A percentile compares a stretch with the other conserved stretches of the same genome.
phyloP scores from a whole-genome alignment of 1,284 basidiomycete species.

The Singerocomus inundabilis region DNA sequence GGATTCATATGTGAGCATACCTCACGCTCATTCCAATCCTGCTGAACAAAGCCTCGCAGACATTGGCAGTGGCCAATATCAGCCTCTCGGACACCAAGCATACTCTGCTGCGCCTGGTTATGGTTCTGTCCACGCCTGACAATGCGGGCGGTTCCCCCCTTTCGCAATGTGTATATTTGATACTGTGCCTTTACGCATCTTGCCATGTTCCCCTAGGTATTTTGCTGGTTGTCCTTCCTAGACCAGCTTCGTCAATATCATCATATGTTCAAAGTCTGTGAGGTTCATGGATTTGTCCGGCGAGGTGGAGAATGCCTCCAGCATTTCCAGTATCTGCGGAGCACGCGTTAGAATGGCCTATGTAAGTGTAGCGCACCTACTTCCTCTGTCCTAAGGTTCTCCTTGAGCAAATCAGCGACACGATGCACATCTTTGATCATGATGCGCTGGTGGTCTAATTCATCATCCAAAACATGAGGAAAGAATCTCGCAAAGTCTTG shows the following conservation, averaged over 20 bases:
- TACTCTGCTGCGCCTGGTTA: conserved; percentile 23
- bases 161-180: conserved; percentile 1
- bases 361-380: conserved; percentile 37
- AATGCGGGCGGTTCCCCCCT: background rate
- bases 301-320: conserved; percentile 65
- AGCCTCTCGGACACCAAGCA: conserved; percentile 19
- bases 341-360: background rate
- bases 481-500: conserved; percentile 70
- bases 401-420: conserved; percentile 56
- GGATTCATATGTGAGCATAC: conserved; percentile 58
- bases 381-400: conserved; percentile 69
- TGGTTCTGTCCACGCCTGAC: conserved; percentile 21
- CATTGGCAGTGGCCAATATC: conserved; percentile 30
- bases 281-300: conserved; percentile 64
- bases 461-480: conserved; percentile 42
- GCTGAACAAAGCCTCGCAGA: conserved; percentile 16
- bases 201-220: background rate
- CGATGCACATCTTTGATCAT: conserved; percentile 62
- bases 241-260: conserved; percentile 53
- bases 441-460: conserved; percentile 50
- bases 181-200: background rate
- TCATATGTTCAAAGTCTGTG: conserved; percentile 71
- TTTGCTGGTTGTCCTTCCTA: conserved; percentile 7
- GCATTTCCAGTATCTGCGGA: conserved; percentile 69
- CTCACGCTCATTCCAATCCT: background rate